A percentile compares a stretch with the other conserved stretches of the same genome.
These are phyloP conservation scores for Sicyos baderoa DNA, from an alignment of 306 rosid species.

Conservation along the genomic window DNA sequence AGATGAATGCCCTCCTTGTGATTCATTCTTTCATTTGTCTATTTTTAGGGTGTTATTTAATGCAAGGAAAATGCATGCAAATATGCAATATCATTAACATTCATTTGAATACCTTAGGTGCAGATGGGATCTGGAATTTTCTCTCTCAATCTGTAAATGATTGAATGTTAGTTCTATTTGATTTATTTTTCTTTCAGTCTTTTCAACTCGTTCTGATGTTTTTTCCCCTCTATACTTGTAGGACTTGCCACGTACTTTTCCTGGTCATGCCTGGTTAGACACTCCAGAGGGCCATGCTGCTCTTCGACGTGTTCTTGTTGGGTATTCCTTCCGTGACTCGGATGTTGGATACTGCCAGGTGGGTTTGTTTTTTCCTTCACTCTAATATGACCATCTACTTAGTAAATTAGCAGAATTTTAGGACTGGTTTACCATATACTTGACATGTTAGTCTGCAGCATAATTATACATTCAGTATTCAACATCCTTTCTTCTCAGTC, in stretches of 20 bases:
- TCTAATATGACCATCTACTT: background rate
- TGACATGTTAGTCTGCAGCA: background rate
- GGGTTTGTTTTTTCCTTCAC: slow-evolving; percentile 16
- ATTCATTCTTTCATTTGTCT: background rate
- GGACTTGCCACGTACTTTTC: slow-evolving; percentile 95
- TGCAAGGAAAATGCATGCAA: too few relatives aligned
- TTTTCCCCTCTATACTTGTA: slow-evolving; percentile 22
- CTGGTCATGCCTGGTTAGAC: slow-evolving; percentile 97
- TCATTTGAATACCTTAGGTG: background rate
- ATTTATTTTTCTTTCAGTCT: background rate
- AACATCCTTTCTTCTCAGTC: background rate
- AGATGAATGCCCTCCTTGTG: slow-evolving; percentile 6
- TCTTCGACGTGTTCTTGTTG: slow-evolving; percentile 91
- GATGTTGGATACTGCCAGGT: slow-evolving; percentile 99
- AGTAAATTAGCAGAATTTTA: background rate
- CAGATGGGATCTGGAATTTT: background rate
- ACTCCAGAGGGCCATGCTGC: slow-evolving; percentile 90
- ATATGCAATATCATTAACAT: background rate
- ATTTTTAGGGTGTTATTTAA: too few relatives aligned
- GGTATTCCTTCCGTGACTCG: slow-evolving; percentile 96
- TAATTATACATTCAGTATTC: slow-evolving; percentile 1
- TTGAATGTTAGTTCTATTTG: background rate
- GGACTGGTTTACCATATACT: background rate
- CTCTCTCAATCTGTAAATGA: background rate
- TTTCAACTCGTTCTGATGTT: slow-evolving; percentile 9